Evolutionary conservation across 495 filamentous ascomycete genomes (phyloP), one percentile per base, ranked within the genome.

Genomic region (Glonium stellatum): DNA sequence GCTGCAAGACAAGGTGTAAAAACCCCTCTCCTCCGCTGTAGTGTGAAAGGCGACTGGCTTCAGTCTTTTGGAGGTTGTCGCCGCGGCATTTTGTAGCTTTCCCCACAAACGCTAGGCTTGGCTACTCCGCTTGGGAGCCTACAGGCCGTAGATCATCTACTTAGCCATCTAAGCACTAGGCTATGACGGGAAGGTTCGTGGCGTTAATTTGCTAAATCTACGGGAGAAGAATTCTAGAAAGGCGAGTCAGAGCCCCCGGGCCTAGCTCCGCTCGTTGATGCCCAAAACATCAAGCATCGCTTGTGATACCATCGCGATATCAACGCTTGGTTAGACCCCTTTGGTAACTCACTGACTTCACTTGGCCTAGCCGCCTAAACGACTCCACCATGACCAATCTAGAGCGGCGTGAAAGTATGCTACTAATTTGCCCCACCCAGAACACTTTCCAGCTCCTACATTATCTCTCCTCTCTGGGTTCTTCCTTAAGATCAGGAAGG

Each of bases 141-240:
- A n/a, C n/a, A n/a, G n/a, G n/a, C n/a, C 13, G 48, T 22, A 51
- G 23, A 51, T 51, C 48, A 15, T 25, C 48, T 22, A 8, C 21
- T 15, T 6, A 51, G 18, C 48, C 23, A 51, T 44, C 39, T 18
- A 44, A 25, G 48, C 48, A 31, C 48, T 51, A 51, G 48, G 13
- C 48, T 51, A 1, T 15, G 21, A 51, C 6, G 48, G 48, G 48
- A 51, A 51, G 48, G 48, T 51, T 51, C 21, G 31, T 51, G 13
- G 21, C 21, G 9, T 9, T 27, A 1, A 25, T 25, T 51, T 51
- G 48, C 48, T 51, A 51, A 27, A 51, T 27, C 6, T 27, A 51
- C 18, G 48, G 18, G 15, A 27, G 48, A 23, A 25, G 11, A 25
- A 15, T 51, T 51, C 21, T 51, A 51, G 48, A 51, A 48, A 51